Evolutionary conservation across 2,329 filamentous ascomycete genomes (phyloP), one percentile per base, ranked within the genome.

Genomic region (Ophiostoma angusticollis): DNA sequence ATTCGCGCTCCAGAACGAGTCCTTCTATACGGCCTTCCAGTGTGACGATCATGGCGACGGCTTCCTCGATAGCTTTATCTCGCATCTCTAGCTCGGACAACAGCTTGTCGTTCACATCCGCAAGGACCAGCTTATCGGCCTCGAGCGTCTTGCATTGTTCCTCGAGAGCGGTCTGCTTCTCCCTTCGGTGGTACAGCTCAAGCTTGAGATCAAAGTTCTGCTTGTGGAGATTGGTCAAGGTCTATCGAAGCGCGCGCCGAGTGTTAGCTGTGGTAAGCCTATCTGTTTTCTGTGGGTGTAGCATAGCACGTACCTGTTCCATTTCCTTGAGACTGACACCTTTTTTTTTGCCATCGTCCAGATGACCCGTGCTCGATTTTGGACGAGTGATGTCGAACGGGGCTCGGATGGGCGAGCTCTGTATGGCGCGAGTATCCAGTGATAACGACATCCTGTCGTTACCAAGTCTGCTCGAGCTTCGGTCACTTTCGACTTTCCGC

Each of bases 151-250:
- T 66, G 7, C 45, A 44, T 13, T 35, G 42, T 27, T 57, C 54
- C 45, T 75, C 70, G 14, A 82, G 58, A 5, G 54, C 55, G 8
- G 64, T 65, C 50, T 80, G 76, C 38, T 70, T 67, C 56, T 84
- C 72, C 21, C 80, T 67, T 6, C 78, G 68, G 51, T 84, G 78
- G 48, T 71, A 82, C 1, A 85, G 57, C 52, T 84, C 79, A 23
- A 84, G 63, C 55, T 85, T 84, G 30, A 85, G 64, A 47, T 83
- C 79, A 48, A 84, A 85, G 50, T 84, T 85, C 57, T 83, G 74
- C 53, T 85, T 85, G 54, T 79, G 75, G 17, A 84, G 58, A 2
- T 65, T 77, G 5, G 79, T 80, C 37, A 84, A 59, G 39, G 77
- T 72, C 68, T 80, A 35, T 9, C n/a, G 9, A 8, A 19, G 18